Conservation (phyloP, 257 asterid genomes). For the Nicotiana sylvestris region DNA sequence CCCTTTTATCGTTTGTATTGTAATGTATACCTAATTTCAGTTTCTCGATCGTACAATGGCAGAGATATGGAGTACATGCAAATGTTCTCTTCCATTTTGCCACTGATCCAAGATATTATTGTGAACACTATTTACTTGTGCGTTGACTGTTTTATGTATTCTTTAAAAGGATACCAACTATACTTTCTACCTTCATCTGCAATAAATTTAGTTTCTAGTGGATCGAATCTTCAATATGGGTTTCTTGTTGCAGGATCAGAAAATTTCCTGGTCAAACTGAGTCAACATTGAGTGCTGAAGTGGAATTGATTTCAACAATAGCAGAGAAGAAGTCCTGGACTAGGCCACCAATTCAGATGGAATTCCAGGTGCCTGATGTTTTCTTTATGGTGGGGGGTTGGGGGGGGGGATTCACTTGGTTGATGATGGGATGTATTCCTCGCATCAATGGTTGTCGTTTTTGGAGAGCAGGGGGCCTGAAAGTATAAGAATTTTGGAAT, state of each 20-base stretch:
- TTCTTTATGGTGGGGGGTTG: background rate
- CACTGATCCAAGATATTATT: background rate
- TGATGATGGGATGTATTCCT: background rate
- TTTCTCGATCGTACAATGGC: background rate
- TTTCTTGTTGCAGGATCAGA: conserved; percentile 62
- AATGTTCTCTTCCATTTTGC: background rate
- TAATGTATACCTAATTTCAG: background rate
- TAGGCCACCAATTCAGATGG: conserved; percentile 99
- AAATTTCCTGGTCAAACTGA: conserved; percentile 99
- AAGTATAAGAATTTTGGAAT: background rate
- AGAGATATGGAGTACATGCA: background rate
- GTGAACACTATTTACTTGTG: background rate
- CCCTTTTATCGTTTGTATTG: background rate
- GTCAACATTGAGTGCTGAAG: conserved; percentile 96
- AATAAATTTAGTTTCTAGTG: background rate
- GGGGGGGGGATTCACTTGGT: background rate
- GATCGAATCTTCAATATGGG: background rate
- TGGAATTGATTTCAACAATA: conserved; percentile 92
- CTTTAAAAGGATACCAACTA: background rate
- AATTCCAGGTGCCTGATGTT: conserved; percentile 71
- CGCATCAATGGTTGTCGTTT: background rate
- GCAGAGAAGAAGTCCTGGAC: conserved; percentile 98
- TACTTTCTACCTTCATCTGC: background rate
- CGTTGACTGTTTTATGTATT: background rate
- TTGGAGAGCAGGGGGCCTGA: background rate